phyloP scores from a whole-genome alignment of 805 yeast genomes.

The Saturnispora kantuleensis region DNA sequence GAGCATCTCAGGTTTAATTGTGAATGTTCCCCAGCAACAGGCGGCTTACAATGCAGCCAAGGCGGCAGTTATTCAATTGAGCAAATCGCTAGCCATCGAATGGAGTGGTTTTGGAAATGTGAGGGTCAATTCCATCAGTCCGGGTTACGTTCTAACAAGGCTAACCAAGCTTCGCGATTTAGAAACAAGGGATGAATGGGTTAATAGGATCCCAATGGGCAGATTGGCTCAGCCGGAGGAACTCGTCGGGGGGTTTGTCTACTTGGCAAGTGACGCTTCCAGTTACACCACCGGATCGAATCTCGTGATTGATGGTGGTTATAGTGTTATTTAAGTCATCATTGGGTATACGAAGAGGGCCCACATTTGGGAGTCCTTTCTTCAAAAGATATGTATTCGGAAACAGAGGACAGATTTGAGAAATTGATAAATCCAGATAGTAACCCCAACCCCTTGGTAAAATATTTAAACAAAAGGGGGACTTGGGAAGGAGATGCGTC shows the following conservation, averaged over 20 bases:
- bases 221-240: slow-evolving; percentile 69
- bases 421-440: too few species aligned
- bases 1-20: slow-evolving; percentile 84
- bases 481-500: too few species aligned
- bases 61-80: slow-evolving; percentile 72
- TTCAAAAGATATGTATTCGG: background rate
- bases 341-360: too few species aligned
- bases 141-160: slow-evolving; percentile 79
- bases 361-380: background rate
- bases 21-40: slow-evolving; percentile 79
- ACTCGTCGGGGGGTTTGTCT: slow-evolving; percentile 69
- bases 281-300: slow-evolving; percentile 75
- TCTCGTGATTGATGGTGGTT: slow-evolving; percentile 72
- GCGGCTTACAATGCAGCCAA: slow-evolving; percentile 81
- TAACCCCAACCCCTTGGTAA: too few species aligned
- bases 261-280: slow-evolving; percentile 73
- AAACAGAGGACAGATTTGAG: too few species aligned
- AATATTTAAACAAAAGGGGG: too few species aligned
- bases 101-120: slow-evolving; percentile 79
- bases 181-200: slow-evolving; percentile 40
- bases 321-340: slow-evolving; percentile 34
- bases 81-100: slow-evolving; percentile 73
- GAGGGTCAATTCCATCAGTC: slow-evolving; percentile 70
- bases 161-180: slow-evolving; percentile 40
- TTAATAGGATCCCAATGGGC: slow-evolving; percentile 51